phyloP scores from a whole-genome alignment of 202 grass and related monocot species.

The Schoenoplectus triqueter region DNA sequence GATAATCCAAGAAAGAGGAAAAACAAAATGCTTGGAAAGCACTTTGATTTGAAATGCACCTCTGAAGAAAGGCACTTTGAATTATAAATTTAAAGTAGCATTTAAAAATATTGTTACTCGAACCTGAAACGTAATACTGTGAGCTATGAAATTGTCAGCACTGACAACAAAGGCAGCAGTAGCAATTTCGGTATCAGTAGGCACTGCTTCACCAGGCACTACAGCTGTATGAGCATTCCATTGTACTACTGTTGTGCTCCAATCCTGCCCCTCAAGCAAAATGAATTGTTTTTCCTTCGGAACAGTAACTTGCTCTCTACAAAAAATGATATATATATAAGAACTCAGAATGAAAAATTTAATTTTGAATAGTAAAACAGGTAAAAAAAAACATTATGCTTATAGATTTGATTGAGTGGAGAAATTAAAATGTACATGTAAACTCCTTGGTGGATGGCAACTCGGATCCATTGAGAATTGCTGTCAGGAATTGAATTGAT shows the following conservation, averaged over 20 bases:
- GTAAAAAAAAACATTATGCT: neutral
- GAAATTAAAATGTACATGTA: constrained; percentile 40
- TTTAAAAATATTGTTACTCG: neutral
- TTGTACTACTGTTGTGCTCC: constrained; percentile 35
- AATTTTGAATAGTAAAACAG: neutral
- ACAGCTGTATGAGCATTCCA: constrained; percentile 39
- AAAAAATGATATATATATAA: neutral
- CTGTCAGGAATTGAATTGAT: constrained; percentile 52
- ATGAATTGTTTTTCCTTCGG: constrained; percentile 42
- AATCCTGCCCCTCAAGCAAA: constrained; percentile 49
- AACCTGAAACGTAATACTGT: constrained; percentile 55
- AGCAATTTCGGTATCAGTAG: neutral
- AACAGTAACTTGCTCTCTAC: constrained; percentile 67
- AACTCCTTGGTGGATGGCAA: constrained; percentile 42
- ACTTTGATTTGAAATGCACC: neutral
- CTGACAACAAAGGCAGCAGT: constrained; percentile 56
- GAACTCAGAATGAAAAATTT: neutral
- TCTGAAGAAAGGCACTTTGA: neutral
- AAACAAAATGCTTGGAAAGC: neutral
- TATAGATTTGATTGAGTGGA: neutral
- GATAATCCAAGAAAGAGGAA: neutral
- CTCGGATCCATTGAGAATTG: constrained; percentile 52
- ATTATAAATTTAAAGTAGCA: neutral
- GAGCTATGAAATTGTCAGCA: constrained; percentile 59
- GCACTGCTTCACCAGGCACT: neutral